phyloP scores from a whole-genome alignment of 306 rosid genomes.

The Lablab purpureus region DNA sequence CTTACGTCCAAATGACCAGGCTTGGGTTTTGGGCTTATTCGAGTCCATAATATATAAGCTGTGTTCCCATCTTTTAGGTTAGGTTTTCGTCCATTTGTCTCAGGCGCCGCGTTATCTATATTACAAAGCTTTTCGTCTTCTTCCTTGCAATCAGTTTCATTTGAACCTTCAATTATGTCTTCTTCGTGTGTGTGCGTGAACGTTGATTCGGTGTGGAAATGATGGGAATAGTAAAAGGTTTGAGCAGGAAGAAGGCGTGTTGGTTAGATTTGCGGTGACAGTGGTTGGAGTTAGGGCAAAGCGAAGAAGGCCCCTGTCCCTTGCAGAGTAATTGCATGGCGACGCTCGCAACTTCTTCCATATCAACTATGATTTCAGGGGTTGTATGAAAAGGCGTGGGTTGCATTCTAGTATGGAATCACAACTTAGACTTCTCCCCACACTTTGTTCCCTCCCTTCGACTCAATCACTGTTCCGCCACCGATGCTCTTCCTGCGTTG shows the following conservation, averaged over 20 bases:
- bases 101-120: no score
- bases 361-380: slow-evolving; percentile 34
- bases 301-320: slow-evolving; percentile 82
- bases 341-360: slow-evolving; percentile 97
- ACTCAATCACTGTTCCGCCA: slow-evolving; percentile 44
- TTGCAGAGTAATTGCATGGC: slow-evolving; percentile 70
- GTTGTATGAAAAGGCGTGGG: slow-evolving; percentile 93
- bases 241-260: slow-evolving; percentile 61
- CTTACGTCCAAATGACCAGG: no score
- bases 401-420: slow-evolving; percentile 92
- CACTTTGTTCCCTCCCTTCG: slow-evolving; percentile 34
- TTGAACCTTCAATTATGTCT: no score
- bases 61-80: no score
- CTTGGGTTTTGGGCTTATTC: no score
- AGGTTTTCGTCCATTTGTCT: no score
- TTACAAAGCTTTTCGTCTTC: no score
- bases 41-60: no score
- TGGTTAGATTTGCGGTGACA: slow-evolving; percentile 31
- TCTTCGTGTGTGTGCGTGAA: no score
- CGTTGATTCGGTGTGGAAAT: slow-evolving; percentile 52
- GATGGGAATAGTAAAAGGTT: slow-evolving; percentile 92
- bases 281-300: slow-evolving; percentile 50
- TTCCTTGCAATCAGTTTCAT: no score
- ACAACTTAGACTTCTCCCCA: slow-evolving; percentile 79
- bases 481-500: slow-evolving; percentile 65